Conservation (phyloP, 179 eudicot genomes). For the Monotropa hypopitys region DNA sequence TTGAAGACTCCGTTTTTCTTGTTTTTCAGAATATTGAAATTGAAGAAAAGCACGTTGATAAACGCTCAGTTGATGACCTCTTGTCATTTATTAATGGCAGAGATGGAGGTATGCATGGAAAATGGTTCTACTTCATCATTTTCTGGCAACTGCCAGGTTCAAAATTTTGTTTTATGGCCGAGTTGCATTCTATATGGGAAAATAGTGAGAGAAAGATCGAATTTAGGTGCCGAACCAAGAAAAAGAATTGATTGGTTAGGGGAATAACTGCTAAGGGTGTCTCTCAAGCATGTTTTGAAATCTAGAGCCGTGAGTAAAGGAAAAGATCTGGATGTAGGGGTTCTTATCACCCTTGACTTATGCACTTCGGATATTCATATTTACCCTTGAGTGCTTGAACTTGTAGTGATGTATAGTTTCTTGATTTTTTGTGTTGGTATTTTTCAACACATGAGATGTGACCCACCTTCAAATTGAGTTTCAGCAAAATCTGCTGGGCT, state of each 20-base stretch:
- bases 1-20: constrained; percentile 8
- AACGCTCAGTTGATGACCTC: constrained; percentile 78
- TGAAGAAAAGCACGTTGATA: constrained; percentile 53
- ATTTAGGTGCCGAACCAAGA: not conserved
- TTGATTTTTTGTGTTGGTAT: not conserved
- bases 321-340: not conserved
- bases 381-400: not conserved
- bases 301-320: not conserved
- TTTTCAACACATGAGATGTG: not conserved
- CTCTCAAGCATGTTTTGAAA: not conserved
- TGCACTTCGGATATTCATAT: not conserved
- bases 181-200: not conserved
- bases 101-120: constrained; percentile 25
- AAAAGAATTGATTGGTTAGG: not conserved
- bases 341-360: not conserved
- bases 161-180: not conserved
- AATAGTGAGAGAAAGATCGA: not conserved
- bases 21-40: constrained; percentile 39
- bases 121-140: not conserved
- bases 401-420: not conserved
- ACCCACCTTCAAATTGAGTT: not conserved
- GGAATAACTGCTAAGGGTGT: not conserved
- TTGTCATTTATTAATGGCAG: constrained; percentile 65
- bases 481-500: not conserved
- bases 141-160: not conserved